Evolutionary conservation across 495 filamentous ascomycete genomes (phyloP), one percentile per base, ranked within the genome.

Genomic region (Penicillium fimorum): DNA sequence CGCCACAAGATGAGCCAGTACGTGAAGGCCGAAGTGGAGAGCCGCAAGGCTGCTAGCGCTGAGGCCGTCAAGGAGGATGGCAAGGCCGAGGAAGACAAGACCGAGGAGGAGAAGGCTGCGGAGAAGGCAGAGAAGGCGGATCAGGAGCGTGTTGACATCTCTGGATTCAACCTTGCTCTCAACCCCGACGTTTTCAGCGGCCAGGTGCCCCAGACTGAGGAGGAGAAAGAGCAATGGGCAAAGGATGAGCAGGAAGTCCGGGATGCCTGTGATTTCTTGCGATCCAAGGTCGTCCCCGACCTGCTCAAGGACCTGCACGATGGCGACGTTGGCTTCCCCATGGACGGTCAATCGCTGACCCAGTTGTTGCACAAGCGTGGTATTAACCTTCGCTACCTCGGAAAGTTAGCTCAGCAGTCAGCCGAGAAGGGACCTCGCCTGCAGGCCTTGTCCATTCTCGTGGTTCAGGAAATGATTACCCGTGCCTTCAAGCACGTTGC

Each of bases 101-200:
- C 59, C 47, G 35, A 82, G 82, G 25, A 27, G 25, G 53, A 80
- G 71, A 60, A 82, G 57, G 15, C 58, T 25, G 60, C 60, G 12
- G 72, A 73, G 35, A 27, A 27, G 25, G 25, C 25, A 7, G 56
- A 74, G 66, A 64, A 25, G 24, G 74, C 74, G 40, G 77, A 79
- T 18, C 78, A 83, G 62, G 84, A 87, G 52, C 78, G 76, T 12
- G 79, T 96, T 53, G 91, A 96, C 60, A 87, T 94, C 56, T 90
- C 90, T 37, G 82, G 84, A 60, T 98, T 98, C 79, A 75, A 87
- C 25, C 89, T 96, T 53, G 76, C 89, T 27, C 81, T 99, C 27
- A 99, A 99, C 76, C 93, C 95, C 24, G 95, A 99, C 69, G 91
- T 90, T 48, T 96, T 90, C 79, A 92, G 89, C 70, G 93, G 91